Percentiles rank a stretch among this genome's conserved stretches.
These are phyloP conservation scores for Rhynchosporium agropyri DNA, from an alignment of 2,329 filamentous ascomycete species.

Conservation along the genomic window DNA sequence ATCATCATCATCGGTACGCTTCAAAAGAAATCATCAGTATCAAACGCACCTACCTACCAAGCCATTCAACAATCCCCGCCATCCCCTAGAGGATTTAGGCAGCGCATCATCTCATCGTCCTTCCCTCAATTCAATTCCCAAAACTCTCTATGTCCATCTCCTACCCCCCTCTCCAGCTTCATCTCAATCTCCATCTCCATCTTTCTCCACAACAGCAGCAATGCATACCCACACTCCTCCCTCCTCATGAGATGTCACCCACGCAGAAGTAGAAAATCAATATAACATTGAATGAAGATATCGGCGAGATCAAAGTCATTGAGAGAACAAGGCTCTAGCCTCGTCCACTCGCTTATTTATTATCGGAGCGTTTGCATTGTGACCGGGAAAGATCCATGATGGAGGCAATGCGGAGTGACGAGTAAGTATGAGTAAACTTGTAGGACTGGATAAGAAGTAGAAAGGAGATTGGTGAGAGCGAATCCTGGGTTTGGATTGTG, in stretches of 20 bases:
- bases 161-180: constrained; percentile 27
- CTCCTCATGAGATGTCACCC: constrained; percentile 21
- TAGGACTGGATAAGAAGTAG: neutral
- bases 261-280: neutral
- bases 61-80: constrained; percentile 47
- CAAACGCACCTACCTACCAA: constrained; percentile 44
- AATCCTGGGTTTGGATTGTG: neutral
- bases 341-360: neutral
- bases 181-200: constrained; percentile 35
- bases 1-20: constrained; percentile 24
- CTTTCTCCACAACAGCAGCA: constrained; percentile 33
- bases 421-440: neutral
- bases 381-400: neutral
- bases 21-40: too few species aligned
- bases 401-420: constrained; percentile 1
- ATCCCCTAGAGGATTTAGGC: constrained; percentile 36
- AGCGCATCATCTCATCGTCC: constrained; percentile 32
- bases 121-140: constrained; percentile 22
- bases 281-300: neutral
- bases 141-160: constrained; percentile 37
- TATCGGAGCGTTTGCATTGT: neutral
- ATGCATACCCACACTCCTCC: constrained; percentile 36
- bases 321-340: constrained; percentile 3
- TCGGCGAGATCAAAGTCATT: neutral
- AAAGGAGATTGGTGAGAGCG: neutral